Evolutionary conservation across 2,329 filamentous ascomycete genomes (phyloP).

Genomic region (Pseudogymnoascus sp.): DNA sequence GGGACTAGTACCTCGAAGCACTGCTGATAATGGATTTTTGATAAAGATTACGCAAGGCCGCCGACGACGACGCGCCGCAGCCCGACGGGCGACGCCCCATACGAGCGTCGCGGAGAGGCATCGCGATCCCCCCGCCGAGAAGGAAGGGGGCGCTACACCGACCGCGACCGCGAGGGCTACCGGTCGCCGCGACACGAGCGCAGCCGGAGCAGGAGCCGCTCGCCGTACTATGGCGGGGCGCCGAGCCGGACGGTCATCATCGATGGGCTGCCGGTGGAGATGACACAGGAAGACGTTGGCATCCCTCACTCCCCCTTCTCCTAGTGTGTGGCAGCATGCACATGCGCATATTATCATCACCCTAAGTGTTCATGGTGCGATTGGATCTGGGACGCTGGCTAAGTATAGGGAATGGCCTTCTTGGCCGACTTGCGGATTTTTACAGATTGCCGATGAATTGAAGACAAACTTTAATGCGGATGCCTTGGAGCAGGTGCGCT

Average conservation of each 20-base stretch:
- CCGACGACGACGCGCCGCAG: slow-evolving; percentile 22
- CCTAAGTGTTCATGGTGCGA: slow-evolving; percentile 28
- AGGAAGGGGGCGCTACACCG: slow-evolving; percentile 24
- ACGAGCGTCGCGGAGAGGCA: slow-evolving; percentile 32
- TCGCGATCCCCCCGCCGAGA: slow-evolving; percentile 28
- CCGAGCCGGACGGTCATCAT: slow-evolving; percentile 47
- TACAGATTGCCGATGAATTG: slow-evolving; percentile 50
- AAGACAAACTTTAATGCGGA: slow-evolving; percentile 41
- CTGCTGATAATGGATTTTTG: slow-evolving; percentile 27
- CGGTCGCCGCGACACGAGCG: slow-evolving; percentile 19
- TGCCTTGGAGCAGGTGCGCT: slow-evolving; percentile 46
- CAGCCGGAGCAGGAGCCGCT: slow-evolving; percentile 21
- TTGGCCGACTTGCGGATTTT: slow-evolving; percentile 24
- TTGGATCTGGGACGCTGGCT: slow-evolving; percentile 27
- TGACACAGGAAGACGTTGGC: slow-evolving; percentile 46
- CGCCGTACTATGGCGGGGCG: slow-evolving; percentile 22
- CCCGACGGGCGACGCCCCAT: slow-evolving; percentile 25
- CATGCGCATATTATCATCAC: slow-evolving; percentile 18
- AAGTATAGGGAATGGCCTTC: slow-evolving; percentile 28
- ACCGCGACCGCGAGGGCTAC: slow-evolving; percentile 28
- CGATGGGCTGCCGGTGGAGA: slow-evolving; percentile 43
- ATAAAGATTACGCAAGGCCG: slow-evolving; percentile 27
- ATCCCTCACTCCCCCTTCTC: slow-evolving; percentile 28
- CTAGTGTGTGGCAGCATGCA: slow-evolving; percentile 3
- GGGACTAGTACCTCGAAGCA: slow-evolving; percentile 20